Evolutionary conservation across 305 asterid genomes (phyloP).

Genomic region (Petunia hybrid): DNA sequence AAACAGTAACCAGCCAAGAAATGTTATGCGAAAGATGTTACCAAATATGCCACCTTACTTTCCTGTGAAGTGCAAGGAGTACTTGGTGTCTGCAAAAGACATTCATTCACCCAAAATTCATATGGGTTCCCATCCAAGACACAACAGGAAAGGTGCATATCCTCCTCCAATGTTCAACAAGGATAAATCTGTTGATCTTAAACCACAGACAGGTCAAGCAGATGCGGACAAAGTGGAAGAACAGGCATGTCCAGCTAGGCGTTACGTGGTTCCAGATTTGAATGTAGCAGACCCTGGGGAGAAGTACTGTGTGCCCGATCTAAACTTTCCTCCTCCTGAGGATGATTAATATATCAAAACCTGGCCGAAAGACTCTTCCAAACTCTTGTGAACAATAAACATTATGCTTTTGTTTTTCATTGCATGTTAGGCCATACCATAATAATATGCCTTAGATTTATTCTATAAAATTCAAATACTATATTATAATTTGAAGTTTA

Average conservation of each 20-base stretch:
- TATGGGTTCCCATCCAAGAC: constrained; percentile 47
- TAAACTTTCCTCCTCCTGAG: constrained; percentile 43
- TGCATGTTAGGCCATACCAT: too few relatives aligned
- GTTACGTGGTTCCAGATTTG: not conserved
- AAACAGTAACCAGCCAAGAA: too few relatives aligned
- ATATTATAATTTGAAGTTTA: too few relatives aligned
- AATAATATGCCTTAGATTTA: too few relatives aligned
- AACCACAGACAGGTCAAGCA: not conserved
- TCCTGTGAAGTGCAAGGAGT: not conserved
- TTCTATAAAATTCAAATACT: too few relatives aligned
- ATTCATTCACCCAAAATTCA: constrained; percentile 40
- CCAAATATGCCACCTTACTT: not conserved
- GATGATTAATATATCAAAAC: not conserved
- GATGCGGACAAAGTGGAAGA: not conserved
- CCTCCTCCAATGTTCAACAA: constrained; percentile 51
- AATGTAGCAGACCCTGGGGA: not conserved
- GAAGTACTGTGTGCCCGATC: constrained; percentile 33
- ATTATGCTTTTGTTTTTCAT: too few relatives aligned
- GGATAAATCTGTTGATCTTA: constrained; percentile 26
- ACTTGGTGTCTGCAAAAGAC: constrained; percentile 39
- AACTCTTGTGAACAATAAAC: too few relatives aligned
- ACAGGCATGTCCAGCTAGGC: not conserved
- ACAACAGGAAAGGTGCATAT: constrained; percentile 52
- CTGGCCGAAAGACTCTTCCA: not conserved
- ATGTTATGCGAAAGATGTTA: too few relatives aligned